A percentile compares a stretch with the other conserved stretches of the same genome.
Conservation (phyloP, 2,329 filamentous ascomycete species). For the Colletotrichum noveboracense region DNA sequence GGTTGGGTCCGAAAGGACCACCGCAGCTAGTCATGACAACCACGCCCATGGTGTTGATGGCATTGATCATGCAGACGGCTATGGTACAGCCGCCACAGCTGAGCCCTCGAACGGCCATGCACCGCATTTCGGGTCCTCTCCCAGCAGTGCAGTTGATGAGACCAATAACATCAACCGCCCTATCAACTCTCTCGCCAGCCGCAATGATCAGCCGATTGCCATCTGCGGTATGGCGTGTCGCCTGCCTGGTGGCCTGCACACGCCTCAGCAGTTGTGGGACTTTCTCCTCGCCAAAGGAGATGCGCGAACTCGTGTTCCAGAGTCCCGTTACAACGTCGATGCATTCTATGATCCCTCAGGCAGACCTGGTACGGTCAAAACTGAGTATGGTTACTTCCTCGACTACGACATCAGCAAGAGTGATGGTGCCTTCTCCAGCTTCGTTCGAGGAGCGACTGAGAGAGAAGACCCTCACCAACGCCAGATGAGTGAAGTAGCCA, state of each 20-base stretch:
- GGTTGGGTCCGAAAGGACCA: background rate
- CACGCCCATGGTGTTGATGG: background rate
- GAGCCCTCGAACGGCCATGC: background rate
- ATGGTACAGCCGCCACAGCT: background rate
- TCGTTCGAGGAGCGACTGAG: background rate
- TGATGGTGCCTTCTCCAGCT: background rate
- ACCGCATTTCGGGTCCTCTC: background rate
- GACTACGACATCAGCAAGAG: background rate
- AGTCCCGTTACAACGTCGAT: conserved; percentile 19
- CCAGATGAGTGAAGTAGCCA: conserved; percentile 32
- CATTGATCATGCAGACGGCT: background rate
- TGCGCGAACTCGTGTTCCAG: conserved; percentile 11
- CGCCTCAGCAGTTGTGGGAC: conserved; percentile 40
- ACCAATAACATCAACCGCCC: background rate
- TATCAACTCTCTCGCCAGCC: background rate
- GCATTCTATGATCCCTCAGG: conserved; percentile 11
- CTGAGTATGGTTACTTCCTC: conserved; percentile 22
- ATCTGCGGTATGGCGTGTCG: conserved; percentile 51
- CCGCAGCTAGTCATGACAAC: background rate
- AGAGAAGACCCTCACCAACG: background rate
- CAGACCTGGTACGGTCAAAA: conserved; percentile 6
- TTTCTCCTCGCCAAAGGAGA: conserved; percentile 24
- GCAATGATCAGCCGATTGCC: conserved; percentile 40
- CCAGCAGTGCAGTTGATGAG: background rate
- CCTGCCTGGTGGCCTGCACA: conserved; percentile 37